phyloP scores from a whole-genome alignment of 1,284 basidiomycete species.

The Dichomitus squalens region DNA sequence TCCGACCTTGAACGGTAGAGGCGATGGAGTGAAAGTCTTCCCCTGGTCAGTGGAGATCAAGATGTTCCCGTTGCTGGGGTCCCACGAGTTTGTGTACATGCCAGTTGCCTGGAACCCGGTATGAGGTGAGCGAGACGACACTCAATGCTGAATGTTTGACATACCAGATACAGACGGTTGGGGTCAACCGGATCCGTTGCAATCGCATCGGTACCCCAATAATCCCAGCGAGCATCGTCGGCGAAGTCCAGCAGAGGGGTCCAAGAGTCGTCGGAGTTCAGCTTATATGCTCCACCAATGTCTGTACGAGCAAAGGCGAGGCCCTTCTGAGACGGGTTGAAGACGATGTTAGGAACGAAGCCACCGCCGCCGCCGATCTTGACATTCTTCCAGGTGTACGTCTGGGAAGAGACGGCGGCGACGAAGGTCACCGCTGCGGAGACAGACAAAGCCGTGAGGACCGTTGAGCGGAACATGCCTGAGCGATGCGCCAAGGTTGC shows the following conservation, averaged over 20 bases:
- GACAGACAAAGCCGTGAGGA: constrained; percentile 19
- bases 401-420: constrained; percentile 46
- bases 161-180: constrained; percentile 53
- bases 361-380: constrained; percentile 56
- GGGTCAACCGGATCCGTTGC: constrained; percentile 63
- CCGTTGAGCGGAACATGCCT: constrained; percentile 16
- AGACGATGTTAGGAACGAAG: constrained; percentile 60
- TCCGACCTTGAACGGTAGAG: constrained; percentile 63
- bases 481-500: not conserved
- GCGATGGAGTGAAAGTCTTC: constrained; percentile 50
- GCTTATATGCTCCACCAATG: constrained; percentile 64
- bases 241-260: constrained; percentile 62
- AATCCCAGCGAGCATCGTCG: constrained; percentile 57
- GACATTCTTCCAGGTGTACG: constrained; percentile 66
- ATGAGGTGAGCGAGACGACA: not conserved
- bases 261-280: constrained; percentile 64
- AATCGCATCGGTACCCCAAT: constrained; percentile 68
- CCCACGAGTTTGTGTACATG: constrained; percentile 69
- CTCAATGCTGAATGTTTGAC: constrained; percentile 7
- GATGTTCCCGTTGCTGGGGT: constrained; percentile 67
- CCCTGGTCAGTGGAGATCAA: constrained; percentile 64
- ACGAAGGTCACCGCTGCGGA: constrained; percentile 30
- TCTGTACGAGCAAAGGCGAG: constrained; percentile 69
- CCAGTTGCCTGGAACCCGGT: constrained; percentile 47
- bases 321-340: constrained; percentile 58